Evolutionary conservation across 306 rosid genomes (phyloP), one percentile per base, ranked within the genome.

Genomic region (Dalbergia oliveri): DNA sequence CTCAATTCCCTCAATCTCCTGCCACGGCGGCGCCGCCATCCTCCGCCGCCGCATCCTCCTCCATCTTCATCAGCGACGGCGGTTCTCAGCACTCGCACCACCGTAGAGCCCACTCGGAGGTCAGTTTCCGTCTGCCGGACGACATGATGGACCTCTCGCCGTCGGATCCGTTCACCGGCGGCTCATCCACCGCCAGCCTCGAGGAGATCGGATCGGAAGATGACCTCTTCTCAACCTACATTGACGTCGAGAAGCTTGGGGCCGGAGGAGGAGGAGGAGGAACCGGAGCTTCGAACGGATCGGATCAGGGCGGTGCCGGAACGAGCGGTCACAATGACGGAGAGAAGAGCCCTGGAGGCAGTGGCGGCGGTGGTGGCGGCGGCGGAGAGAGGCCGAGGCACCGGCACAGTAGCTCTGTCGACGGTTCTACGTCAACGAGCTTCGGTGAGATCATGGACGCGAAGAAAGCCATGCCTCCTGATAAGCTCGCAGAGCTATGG

Each of bases 381-480:
- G 16, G 45, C 8, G 43, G 35, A 35, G 81, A 68, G 69, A 85
- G 88, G 82, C 79, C 87, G 26, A 87, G 97, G 83, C 97, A 96
- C 85, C 68, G 98, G 81, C 92, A 91, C 66, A 90, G 97, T 57
- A 60, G 87, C 73, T 96, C 99, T 9, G 97, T 96, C 18, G 99
- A 96, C 23, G 93, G 94, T 66, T 90, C 90, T 8, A 47, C 84
- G 78, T 90, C 99, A 56, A 85, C 94, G 13, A 84, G 89, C 50
- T 90, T 96, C 58, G 97, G 97, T 8, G 99, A 96, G 83, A 87
- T 93, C 61, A 90, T 96, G 98, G 99, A 96, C 4, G 98, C 99
- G 0, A 96, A 96, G 89, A 96, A 96, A 81, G 99, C 99, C n/a
- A 96, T 96, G 99, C 97, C 99, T 85, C 98, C 99, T 16, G 98